These are phyloP conservation scores for Bruguiera sexangula DNA, from an alignment of 345 rosid species.

Conservation along the genomic window DNA sequence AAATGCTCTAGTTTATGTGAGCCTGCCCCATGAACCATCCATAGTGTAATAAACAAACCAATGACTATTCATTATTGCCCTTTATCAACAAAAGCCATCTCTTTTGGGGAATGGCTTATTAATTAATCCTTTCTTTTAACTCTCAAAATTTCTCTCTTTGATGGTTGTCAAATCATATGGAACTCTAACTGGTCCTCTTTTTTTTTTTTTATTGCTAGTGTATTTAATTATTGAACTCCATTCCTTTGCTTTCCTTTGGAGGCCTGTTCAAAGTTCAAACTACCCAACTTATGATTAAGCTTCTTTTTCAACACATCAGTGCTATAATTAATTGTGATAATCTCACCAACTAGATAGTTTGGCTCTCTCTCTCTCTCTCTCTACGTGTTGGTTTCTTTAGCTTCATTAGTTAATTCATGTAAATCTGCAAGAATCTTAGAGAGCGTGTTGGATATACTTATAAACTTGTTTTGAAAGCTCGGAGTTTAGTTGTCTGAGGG, in stretches of 20 bases:
- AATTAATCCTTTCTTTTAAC: slow-evolving; percentile 7
- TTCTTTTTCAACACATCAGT: slow-evolving; percentile 16
- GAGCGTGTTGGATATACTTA: slow-evolving; percentile 29
- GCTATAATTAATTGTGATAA: slow-evolving; percentile 36
- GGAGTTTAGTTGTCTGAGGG: slow-evolving; percentile 8
- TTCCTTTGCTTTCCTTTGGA: slow-evolving; percentile 29
- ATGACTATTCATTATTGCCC: slow-evolving; percentile 24
- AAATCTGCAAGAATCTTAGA: slow-evolving; percentile 46
- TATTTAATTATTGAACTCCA: slow-evolving; percentile 36
- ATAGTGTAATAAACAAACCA: not conserved
- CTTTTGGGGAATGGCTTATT: slow-evolving; percentile 14
- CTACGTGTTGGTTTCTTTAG: slow-evolving; percentile 1
- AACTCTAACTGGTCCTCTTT: slow-evolving; percentile 23
- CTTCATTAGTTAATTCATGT: slow-evolving; percentile 22
- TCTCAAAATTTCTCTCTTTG: slow-evolving; percentile 36
- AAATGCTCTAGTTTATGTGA: slow-evolving; percentile 10
- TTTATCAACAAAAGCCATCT: slow-evolving; percentile 13
- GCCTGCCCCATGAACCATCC: not conserved
- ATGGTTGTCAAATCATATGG: slow-evolving; percentile 32
- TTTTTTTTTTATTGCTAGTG: slow-evolving; percentile 28
- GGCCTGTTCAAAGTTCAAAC: slow-evolving; percentile 29
- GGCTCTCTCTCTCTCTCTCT: slow-evolving; percentile 6
- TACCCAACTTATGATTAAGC: slow-evolving; percentile 41
- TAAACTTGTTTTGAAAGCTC: slow-evolving; percentile 15
- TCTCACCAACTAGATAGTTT: slow-evolving; percentile 27